Evolutionary conservation across 2,329 filamentous ascomycete species (phyloP).

Genomic region (Chaetoscypha palmicola): DNA sequence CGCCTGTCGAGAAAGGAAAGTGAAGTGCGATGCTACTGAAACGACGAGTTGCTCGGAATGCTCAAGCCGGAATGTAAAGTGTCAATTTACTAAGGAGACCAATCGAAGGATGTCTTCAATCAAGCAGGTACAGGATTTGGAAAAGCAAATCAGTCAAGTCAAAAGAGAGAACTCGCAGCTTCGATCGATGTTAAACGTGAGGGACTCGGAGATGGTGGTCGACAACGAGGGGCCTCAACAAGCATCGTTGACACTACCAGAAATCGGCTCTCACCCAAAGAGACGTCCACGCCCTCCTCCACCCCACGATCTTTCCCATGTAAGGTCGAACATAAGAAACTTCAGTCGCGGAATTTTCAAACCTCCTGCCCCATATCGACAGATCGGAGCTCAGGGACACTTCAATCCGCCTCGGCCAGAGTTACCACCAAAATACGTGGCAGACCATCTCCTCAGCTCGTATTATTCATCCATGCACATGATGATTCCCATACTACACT

Average conservation of each 20-base stretch:
- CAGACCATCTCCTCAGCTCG: slow-evolving; percentile 65
- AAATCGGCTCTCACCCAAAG: slow-evolving; percentile 58
- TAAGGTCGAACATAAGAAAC: slow-evolving; percentile 64
- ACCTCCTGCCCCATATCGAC: slow-evolving; percentile 61
- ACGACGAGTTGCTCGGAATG: slow-evolving; percentile 96
- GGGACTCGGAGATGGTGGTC: slow-evolving; percentile 39
- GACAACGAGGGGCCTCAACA: slow-evolving; percentile 33
- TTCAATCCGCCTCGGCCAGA: slow-evolving; percentile 52
- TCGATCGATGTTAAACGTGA: slow-evolving; percentile 50
- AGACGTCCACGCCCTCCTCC: slow-evolving; percentile 54
- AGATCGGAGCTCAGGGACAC: slow-evolving; percentile 39
- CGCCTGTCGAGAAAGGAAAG: slow-evolving; percentile 81
- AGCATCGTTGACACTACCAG: slow-evolving; percentile 50
- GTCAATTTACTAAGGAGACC: slow-evolving; percentile 98
- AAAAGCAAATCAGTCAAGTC: slow-evolving; percentile 78
- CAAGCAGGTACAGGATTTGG: slow-evolving; percentile 96
- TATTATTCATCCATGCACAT: slow-evolving; percentile 74
- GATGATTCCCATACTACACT: slow-evolving; percentile 80
- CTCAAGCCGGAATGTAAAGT: slow-evolving; percentile 92
- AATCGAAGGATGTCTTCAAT: slow-evolving; percentile 98
- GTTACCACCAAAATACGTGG: slow-evolving; percentile 62
- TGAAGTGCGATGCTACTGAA: slow-evolving; percentile 93
- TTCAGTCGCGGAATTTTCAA: slow-evolving; percentile 76
- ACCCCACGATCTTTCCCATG: slow-evolving; percentile 63
- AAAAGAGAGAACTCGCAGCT: slow-evolving; percentile 74